A percentile compares a stretch with the other conserved stretches of the same genome.
Conservation (phyloP, 2,329 filamentous ascomycete genomes). For the Aspergillus sp. region DNA sequence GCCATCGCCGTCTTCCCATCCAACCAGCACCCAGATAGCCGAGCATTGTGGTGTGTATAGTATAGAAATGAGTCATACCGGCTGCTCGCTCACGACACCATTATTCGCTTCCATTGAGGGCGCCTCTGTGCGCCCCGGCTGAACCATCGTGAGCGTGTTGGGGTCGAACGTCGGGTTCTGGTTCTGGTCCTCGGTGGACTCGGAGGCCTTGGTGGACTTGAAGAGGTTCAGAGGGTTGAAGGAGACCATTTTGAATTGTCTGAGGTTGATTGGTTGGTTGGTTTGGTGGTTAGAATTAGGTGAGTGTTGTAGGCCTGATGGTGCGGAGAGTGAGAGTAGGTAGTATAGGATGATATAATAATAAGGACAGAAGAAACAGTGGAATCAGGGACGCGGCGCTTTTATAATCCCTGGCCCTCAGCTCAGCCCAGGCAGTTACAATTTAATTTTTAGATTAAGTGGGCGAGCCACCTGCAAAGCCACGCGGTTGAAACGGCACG, state of each 20-base stretch:
- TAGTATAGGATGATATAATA: too few relatives aligned
- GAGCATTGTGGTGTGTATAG: neutral
- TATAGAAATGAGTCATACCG: constrained; percentile 22
- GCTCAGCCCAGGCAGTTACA: neutral
- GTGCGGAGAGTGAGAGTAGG: too few relatives aligned
- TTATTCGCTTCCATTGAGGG: constrained; percentile 22
- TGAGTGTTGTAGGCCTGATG: too few relatives aligned
- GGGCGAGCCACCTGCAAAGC: neutral
- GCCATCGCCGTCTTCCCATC: neutral
- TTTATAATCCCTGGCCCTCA: neutral
- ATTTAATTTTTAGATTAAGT: neutral
- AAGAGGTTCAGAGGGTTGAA: constrained; percentile 35
- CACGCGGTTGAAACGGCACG: constrained; percentile 8
- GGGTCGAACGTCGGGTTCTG: constrained; percentile 30
- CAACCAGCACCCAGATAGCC: neutral
- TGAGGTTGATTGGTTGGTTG: neutral
- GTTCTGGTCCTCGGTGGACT: constrained; percentile 12
- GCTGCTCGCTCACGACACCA: constrained; percentile 26
- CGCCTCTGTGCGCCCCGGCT: constrained; percentile 30
- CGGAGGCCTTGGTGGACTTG: constrained; percentile 27
- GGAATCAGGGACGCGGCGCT: too few relatives aligned
- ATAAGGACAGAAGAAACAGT: too few relatives aligned
- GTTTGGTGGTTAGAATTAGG: neutral
- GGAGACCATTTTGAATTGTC: constrained; percentile 18
- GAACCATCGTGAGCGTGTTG: constrained; percentile 33